phyloP scores from a whole-genome alignment of 148 eudicot species.

The Rhododendron molle region DNA sequence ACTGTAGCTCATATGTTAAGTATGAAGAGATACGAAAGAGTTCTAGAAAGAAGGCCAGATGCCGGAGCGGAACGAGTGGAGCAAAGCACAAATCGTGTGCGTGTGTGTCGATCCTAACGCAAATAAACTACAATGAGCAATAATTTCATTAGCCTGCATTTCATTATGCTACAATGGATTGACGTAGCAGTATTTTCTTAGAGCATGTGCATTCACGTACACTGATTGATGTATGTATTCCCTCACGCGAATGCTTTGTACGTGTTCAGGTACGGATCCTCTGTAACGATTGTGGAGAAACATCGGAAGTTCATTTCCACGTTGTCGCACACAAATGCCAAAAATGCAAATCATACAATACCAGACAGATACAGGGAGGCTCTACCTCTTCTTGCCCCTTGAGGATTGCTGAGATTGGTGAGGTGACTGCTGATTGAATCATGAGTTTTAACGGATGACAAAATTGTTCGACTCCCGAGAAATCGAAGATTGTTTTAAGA shows the following conservation, averaged over 20 bases:
- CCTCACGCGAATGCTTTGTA: neutral
- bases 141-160: neutral
- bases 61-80: too few relatives aligned
- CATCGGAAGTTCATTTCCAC: constrained; percentile 54
- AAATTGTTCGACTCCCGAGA: neutral
- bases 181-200: neutral
- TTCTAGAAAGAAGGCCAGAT: too few relatives aligned
- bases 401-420: constrained; percentile 8
- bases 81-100: too few relatives aligned
- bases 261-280: constrained; percentile 55
- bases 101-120: too few relatives aligned
- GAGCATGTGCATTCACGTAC: neutral
- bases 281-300: constrained; percentile 73
- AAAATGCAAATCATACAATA: constrained; percentile 67
- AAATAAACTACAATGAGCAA: neutral
- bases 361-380: constrained; percentile 51
- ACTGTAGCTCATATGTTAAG: too few relatives aligned
- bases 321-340: constrained; percentile 62
- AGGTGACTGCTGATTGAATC: neutral
- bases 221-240: neutral
- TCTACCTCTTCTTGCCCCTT: constrained; percentile 23
- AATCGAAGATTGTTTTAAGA: neutral
- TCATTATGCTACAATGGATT: neutral
- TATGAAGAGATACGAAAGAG: too few relatives aligned
- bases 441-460: neutral